phyloP scores from a whole-genome alignment of 1,284 basidiomycete genomes.

The Pseudozyma sp. region DNA sequence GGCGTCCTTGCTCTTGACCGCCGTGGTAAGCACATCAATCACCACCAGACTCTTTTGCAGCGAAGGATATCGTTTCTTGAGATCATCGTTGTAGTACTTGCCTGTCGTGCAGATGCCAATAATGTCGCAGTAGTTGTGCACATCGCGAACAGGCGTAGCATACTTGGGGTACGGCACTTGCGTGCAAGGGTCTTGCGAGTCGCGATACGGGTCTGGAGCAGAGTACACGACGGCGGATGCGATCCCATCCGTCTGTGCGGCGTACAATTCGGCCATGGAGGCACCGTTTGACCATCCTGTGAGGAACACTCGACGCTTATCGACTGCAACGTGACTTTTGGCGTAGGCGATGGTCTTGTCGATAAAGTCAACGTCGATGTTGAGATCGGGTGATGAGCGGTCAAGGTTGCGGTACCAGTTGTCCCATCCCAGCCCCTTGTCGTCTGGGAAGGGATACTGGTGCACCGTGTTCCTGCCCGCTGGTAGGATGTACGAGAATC shows the following conservation, averaged over 20 bases:
- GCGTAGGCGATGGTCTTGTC: constrained; percentile 30
- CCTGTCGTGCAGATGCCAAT: constrained; percentile 32
- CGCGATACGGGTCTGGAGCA: constrained; percentile 39
- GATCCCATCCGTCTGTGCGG: constrained; percentile 35
- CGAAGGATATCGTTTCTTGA: constrained; percentile 23
- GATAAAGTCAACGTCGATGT: constrained; percentile 33
- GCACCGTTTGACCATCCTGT: constrained; percentile 28
- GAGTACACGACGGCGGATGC: constrained; percentile 35
- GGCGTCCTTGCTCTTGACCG: constrained; percentile 20
- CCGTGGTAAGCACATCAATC: constrained; percentile 14
- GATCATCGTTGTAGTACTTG: constrained; percentile 25
- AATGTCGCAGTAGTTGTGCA: constrained; percentile 37
- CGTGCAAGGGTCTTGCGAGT: constrained; percentile 36
- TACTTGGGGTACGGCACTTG: constrained; percentile 27
- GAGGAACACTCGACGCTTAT: constrained; percentile 24
- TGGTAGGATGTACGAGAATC: constrained; percentile 34
- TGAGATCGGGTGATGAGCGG: constrained; percentile 27
- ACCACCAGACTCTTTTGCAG: constrained; percentile 25
- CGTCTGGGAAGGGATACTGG: constrained; percentile 28
- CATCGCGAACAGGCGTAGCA: constrained; percentile 22
- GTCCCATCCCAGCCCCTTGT: constrained; percentile 33
- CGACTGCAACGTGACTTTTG: constrained; percentile 18
- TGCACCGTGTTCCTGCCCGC: constrained; percentile 31
- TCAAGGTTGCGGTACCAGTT: constrained; percentile 44
- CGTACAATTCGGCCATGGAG: constrained; percentile 20